Conservation (phyloP, 768 basidiomycete genomes). For the Suillus alpinus region DNA sequence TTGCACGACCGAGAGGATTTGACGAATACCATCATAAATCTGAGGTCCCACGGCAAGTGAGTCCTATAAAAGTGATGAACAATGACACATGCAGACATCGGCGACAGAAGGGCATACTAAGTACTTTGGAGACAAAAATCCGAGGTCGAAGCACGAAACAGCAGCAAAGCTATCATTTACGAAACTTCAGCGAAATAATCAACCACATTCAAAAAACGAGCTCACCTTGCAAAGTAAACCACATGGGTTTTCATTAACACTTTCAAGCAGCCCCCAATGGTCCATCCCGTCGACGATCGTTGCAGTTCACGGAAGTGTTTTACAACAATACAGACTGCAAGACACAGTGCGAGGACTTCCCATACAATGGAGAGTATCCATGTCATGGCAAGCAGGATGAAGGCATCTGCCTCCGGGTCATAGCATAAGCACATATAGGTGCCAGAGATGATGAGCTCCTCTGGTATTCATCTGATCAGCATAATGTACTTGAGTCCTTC, state of each 20-base stretch:
- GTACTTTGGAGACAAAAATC: background rate
- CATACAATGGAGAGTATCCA: background rate
- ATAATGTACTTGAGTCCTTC: background rate
- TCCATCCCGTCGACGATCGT: background rate
- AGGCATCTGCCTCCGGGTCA: background rate
- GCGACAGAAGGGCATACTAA: background rate
- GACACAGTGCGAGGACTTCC: background rate
- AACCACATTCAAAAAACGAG: background rate
- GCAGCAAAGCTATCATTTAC: background rate
- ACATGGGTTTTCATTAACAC: background rate
- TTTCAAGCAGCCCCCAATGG: background rate
- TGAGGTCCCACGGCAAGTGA: background rate
- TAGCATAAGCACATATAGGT: background rate
- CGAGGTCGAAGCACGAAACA: background rate
- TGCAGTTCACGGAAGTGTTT: background rate
- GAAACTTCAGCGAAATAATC: background rate
- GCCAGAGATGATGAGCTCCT: background rate
- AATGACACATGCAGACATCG: background rate
- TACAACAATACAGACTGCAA: background rate
- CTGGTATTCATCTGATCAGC: background rate
- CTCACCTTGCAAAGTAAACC: background rate
- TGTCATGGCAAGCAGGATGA: background rate
- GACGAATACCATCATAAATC: background rate
- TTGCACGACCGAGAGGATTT: background rate
- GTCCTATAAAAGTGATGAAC: background rate